Conservation (phyloP, 768 basidiomycete species). For the Mycena floridula region DNA sequence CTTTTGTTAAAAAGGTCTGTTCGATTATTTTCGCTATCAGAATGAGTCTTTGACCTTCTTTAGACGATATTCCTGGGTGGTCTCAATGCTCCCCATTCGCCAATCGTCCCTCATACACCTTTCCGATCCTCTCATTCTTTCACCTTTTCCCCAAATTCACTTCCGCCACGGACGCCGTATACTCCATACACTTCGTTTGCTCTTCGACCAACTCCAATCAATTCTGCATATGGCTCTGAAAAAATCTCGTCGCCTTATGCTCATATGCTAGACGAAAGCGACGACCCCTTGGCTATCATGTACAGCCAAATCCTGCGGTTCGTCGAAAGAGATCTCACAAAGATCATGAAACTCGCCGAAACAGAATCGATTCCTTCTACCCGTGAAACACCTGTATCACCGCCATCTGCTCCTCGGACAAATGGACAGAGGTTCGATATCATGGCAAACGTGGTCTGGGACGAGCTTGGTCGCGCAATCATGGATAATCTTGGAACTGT, state of each 20-base stretch:
- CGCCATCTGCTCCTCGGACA: conserved; percentile 1
- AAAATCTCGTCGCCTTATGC: conserved; percentile 29
- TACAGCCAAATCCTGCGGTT: conserved; percentile 83
- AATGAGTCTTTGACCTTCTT: conserved; percentile 4
- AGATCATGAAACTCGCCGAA: conserved; percentile 75
- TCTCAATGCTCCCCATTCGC: conserved; percentile 62
- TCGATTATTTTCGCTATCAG: neutral
- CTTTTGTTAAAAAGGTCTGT: conserved; percentile 70
- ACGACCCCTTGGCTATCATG: conserved; percentile 65
- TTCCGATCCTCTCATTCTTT: conserved; percentile 33
- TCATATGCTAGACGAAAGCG: conserved; percentile 57
- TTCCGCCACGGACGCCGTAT: conserved; percentile 40
- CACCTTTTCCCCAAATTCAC: conserved; percentile 8
- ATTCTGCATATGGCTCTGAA: conserved; percentile 23
- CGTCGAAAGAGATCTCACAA: conserved; percentile 65
- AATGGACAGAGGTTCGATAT: conserved; percentile 62
- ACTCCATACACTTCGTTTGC: conserved; percentile 48
- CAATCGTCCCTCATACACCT: conserved; percentile 73
- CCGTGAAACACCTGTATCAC: conserved; percentile 2
- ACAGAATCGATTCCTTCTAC: conserved; percentile 46
- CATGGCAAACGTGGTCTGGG: conserved; percentile 85
- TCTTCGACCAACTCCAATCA: conserved; percentile 51
- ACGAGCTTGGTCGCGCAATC: conserved; percentile 72
- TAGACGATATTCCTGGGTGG: conserved; percentile 75
- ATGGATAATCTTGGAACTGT: conserved; percentile 78